These are phyloP conservation scores for Colletotrichum truncatum DNA, from an alignment of 2,329 filamentous ascomycete genomes.

Conservation along the genomic window DNA sequence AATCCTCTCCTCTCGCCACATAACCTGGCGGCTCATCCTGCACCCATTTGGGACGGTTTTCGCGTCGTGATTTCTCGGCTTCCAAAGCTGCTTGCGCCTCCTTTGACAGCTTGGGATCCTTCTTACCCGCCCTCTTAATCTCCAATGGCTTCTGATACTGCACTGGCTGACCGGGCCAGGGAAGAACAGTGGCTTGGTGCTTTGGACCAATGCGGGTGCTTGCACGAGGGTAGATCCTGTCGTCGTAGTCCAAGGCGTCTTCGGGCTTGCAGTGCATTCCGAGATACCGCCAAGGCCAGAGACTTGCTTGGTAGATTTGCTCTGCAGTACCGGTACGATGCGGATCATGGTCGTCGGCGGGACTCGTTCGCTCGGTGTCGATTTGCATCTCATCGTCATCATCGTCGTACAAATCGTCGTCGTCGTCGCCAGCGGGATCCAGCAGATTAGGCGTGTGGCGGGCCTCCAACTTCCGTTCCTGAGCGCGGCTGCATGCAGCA, in stretches of 20 bases:
- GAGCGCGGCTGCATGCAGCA: slow-evolving; percentile 93
- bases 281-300: slow-evolving; percentile 96
- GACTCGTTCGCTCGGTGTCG: slow-evolving; percentile 71
- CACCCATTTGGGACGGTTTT: slow-evolving; percentile 90
- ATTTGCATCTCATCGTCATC: slow-evolving; percentile 74
- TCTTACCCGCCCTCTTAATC: slow-evolving; percentile 83
- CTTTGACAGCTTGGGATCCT: slow-evolving; percentile 80
- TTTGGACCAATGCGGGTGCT: slow-evolving; percentile 91
- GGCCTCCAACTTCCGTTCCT: slow-evolving; percentile 91
- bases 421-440: slow-evolving; percentile 74
- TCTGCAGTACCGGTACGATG: slow-evolving; percentile 76
- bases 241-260: slow-evolving; percentile 95
- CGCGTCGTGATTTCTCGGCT: slow-evolving; percentile 80
- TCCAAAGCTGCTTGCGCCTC: slow-evolving; percentile 83
- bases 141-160: slow-evolving; percentile 90
- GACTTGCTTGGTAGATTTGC: slow-evolving; percentile 89
- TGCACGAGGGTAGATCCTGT: slow-evolving; percentile 95
- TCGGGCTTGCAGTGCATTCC: slow-evolving; percentile 96
- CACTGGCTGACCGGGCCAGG: slow-evolving; percentile 90
- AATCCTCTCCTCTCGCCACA: slow-evolving; percentile 83
- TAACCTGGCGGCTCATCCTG: slow-evolving; percentile 92
- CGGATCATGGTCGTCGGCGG: slow-evolving; percentile 64
- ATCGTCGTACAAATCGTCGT: slow-evolving; percentile 71
- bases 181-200: slow-evolving; percentile 85
- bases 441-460: slow-evolving; percentile 82